Conservation (phyloP, 169 alveolate genomes). For the Plasmodium knowlesi region DNA sequence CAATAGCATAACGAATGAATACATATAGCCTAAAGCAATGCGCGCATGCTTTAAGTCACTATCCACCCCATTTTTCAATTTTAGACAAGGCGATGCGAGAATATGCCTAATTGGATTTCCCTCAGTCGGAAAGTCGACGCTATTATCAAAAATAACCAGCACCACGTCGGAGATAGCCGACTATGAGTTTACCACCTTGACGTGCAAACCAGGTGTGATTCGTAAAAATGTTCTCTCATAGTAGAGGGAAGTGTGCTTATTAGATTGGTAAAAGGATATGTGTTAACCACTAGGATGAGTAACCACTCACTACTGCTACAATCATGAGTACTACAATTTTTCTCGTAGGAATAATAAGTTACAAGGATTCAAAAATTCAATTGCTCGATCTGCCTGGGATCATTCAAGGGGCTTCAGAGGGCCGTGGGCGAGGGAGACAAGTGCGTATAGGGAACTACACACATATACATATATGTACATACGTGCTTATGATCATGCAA, state of each 20-base stretch:
- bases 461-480: not conserved
- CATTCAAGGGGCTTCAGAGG: constrained; percentile 98
- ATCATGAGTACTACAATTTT: not conserved
- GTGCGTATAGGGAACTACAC: constrained; percentile 75
- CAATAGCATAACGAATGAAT: not conserved
- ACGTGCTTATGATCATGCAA: not conserved
- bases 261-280: not conserved
- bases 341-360: constrained; percentile 76
- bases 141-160: constrained; percentile 96
- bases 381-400: constrained; percentile 97
- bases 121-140: constrained; percentile 98
- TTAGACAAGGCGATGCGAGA: constrained; percentile 97
- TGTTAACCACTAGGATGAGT: not conserved
- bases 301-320: not conserved
- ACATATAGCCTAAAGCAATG: not conserved
- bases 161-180: constrained; percentile 98
- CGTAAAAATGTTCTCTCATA: not conserved
- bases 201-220: constrained; percentile 97
- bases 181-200: constrained; percentile 99
- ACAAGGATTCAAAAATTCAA: constrained; percentile 97
- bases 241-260: not conserved
- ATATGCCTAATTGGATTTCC: constrained; percentile 99
- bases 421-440: constrained; percentile 98
- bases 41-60: not conserved
- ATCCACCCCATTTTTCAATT: not conserved